These are phyloP conservation scores for Ophiognomonia clavigignenti-juglandacearum DNA, from an alignment of 2,329 filamentous ascomycete genomes.

Conservation along the genomic window DNA sequence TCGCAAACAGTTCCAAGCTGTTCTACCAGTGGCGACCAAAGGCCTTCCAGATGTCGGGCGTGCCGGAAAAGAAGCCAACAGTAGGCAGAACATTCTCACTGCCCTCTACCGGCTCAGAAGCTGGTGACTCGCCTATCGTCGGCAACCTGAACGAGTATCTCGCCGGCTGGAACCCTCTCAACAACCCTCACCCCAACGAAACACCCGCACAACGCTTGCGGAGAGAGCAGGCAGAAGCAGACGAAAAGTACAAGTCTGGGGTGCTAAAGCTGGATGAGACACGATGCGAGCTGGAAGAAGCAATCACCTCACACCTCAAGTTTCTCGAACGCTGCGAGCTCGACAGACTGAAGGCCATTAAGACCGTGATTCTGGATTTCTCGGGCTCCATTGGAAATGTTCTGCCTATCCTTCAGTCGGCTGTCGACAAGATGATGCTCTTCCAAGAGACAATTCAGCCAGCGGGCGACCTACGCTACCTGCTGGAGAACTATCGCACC, in stretches of 20 bases:
- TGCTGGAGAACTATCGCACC: conserved; percentile 95
- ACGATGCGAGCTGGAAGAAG: conserved; percentile 91
- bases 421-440: conserved; percentile 97
- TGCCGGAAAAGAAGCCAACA: conserved; percentile 80
- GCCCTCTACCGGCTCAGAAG: conserved; percentile 50
- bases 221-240: conserved; percentile 82
- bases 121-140: conserved; percentile 72
- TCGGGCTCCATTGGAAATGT: conserved; percentile 97
- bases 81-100: conserved; percentile 72
- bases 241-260: conserved; percentile 86
- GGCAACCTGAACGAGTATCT: conserved; percentile 85
- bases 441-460: conserved; percentile 99
- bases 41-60: conserved; percentile 79
- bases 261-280: conserved; percentile 85
- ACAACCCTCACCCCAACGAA: conserved; percentile 87
- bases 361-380: conserved; percentile 96
- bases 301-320: conserved; percentile 85
- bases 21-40: conserved; percentile 96
- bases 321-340: conserved; percentile 98
- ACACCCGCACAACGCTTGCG: conserved; percentile 81
- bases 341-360: conserved; percentile 94
- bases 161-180: conserved; percentile 87
- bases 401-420: conserved; percentile 91
- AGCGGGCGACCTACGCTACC: conserved; percentile 79
- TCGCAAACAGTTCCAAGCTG: conserved; percentile 96